Percentiles rank a stretch among this genome's conserved stretches.
These are phyloP conservation scores for Nematodospora valgi DNA, from an alignment of 805 yeast species.

Conservation along the genomic window DNA sequence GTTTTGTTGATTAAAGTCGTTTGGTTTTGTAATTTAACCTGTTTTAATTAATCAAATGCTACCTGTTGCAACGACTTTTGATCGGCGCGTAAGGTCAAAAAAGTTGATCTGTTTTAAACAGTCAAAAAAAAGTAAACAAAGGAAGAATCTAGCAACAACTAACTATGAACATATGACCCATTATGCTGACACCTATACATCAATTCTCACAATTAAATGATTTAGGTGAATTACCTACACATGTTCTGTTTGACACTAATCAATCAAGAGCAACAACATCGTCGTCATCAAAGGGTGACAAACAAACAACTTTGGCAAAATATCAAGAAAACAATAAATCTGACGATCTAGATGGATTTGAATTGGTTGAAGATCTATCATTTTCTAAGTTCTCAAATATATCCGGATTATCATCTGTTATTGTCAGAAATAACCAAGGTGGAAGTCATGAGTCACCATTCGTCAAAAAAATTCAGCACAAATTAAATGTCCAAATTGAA, in stretches of 20 bases:
- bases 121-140: constrained; percentile 5
- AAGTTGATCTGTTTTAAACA: not conserved
- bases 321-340: constrained; percentile 21
- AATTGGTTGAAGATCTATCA: constrained; percentile 21
- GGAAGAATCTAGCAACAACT: not conserved
- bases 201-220: constrained; percentile 5
- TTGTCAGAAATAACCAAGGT: not conserved
- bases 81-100: too few species aligned
- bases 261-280: too few species aligned
- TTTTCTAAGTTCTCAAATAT: constrained; percentile 36
- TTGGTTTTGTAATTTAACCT: constrained; percentile 2
- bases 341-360: constrained; percentile 25
- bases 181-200: constrained; percentile 2
- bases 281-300: not conserved
- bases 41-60: not conserved
- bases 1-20: constrained; percentile 46
- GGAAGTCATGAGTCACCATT: constrained; percentile 23
- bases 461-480: constrained; percentile 23
- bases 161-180: constrained; percentile 1
- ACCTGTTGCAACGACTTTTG: too few species aligned
- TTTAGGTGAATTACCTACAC: constrained; percentile 4
- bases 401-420: not conserved
- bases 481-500: constrained; percentile 14
- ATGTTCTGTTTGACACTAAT: not conserved
- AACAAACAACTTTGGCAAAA: constrained; percentile 26